Evolutionary conservation across 768 basidiomycete species (phyloP), one percentile per base, ranked within the genome.

Genomic region (Holtermannia corniformis): DNA sequence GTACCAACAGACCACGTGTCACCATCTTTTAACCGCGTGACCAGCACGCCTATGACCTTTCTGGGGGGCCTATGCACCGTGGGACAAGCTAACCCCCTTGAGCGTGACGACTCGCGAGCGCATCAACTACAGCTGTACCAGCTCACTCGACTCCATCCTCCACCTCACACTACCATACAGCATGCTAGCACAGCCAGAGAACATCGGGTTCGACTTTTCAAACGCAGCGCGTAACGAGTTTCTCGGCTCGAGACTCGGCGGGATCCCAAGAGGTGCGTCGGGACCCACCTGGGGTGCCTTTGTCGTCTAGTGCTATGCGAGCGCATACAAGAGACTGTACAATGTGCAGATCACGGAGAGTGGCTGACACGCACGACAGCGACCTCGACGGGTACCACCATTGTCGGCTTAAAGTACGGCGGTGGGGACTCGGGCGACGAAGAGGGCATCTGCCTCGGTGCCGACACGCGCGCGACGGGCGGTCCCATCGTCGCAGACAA

Each of bases 401-500:
- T 99, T 76, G 95, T 99, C 16, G 95, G 95, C 23, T 89, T 89
- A 66, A 74, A 95, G 51, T 96, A 86, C 74, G 73, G 73, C 7
- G 70, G 71, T 25, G 70, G 72, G 23, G 62, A 65, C 24, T 65
- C 65, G 13, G 73, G 71, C 14, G 71, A 70, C 53, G 84, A 83
- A 61, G 87, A 88, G 67, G 95, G 95, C 4, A 83, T 99, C 61
- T 81, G 93, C 16, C 80, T 99, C 4, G 95, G 93, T 44, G 95
- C 95, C 13, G 95, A 97, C 73, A 99, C 95, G 1, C 79, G 93
- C 63, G 92, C 95, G 3, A 97, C 95, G 0, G 87, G 84, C 56
- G 95, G 93, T 1, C 80, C 81, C 21, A 96, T 97, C 59, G 88
- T 99, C 23, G 89, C 89, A 0, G 93, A 97, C 77, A 97, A 99